Conservation (phyloP, 2,329 filamentous ascomycete genomes). For the Colletotrichum gigasporum region DNA sequence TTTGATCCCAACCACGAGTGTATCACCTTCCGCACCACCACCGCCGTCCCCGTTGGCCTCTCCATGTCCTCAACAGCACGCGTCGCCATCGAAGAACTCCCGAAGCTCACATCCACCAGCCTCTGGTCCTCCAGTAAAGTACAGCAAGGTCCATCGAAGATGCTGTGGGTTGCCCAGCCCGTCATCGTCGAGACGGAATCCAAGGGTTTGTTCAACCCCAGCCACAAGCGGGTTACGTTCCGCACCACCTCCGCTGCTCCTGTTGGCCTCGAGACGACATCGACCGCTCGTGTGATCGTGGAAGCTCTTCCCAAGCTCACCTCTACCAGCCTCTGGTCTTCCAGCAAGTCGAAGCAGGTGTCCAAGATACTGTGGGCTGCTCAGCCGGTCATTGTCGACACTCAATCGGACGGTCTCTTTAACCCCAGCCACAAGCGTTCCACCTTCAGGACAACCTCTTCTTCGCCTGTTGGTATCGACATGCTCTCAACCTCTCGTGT, state of each 20-base stretch:
- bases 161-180: constrained; percentile 30
- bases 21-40: constrained; percentile 42
- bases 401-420: constrained; percentile 28
- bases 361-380: neutral
- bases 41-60: constrained; percentile 43
- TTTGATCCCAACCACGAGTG: constrained; percentile 34
- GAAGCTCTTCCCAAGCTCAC: constrained; percentile 25
- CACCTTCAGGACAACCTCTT: constrained; percentile 33
- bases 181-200: neutral
- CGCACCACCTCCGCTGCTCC: constrained; percentile 43
- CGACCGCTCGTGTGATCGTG: constrained; percentile 40
- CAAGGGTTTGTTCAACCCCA: constrained; percentile 33
- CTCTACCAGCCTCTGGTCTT: constrained; percentile 47
- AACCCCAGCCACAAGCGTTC: constrained; percentile 33
- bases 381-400: neutral
- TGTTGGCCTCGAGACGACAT: constrained; percentile 44
- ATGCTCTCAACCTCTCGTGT: constrained; percentile 34
- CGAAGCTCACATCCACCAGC: constrained; percentile 37
- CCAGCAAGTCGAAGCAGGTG: neutral
- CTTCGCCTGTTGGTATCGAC: constrained; percentile 27
- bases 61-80: constrained; percentile 44
- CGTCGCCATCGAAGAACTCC: constrained; percentile 6
- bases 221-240: constrained; percentile 36
- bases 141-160: neutral
- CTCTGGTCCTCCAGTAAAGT: constrained; percentile 41